Evolutionary conservation across 2,329 filamentous ascomycete genomes (phyloP).

Genomic region (Alternaria sp.): DNA sequence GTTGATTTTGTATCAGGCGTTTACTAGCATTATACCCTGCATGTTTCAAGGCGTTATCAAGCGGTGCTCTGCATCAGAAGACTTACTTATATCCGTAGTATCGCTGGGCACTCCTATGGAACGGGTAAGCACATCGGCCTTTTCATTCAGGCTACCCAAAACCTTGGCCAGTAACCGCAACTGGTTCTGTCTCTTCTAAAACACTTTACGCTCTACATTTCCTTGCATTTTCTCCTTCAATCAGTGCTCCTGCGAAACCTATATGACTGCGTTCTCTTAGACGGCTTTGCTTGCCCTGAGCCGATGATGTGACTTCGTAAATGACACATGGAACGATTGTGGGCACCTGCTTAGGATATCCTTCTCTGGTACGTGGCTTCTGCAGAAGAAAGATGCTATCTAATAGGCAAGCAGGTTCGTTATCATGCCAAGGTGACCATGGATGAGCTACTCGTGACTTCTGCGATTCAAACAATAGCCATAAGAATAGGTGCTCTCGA

Average conservation of each 20-base stretch:
- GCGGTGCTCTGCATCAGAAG: background rate
- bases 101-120: background rate
- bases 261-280: background rate
- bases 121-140: background rate
- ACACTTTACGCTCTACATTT: background rate
- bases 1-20: slow-evolving; percentile 9
- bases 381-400: background rate
- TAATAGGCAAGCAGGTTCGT: background rate
- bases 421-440: background rate
- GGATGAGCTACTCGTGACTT: background rate
- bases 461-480: background rate
- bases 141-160: background rate
- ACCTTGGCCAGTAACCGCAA: background rate
- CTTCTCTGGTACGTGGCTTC: background rate
- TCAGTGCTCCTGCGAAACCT: background rate
- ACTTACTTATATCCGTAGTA: background rate
- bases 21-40: slow-evolving; percentile 32
- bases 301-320: background rate
- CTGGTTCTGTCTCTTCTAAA: background rate
- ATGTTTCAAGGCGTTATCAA: slow-evolving; percentile 19
- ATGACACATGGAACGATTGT: background rate
- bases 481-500: background rate
- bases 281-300: background rate
- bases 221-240: background rate
- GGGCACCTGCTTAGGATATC: background rate